These are phyloP conservation scores for Lasiodiplodia gonubiensis DNA, from an alignment of 2,329 filamentous ascomycete genomes.

Conservation along the genomic window DNA sequence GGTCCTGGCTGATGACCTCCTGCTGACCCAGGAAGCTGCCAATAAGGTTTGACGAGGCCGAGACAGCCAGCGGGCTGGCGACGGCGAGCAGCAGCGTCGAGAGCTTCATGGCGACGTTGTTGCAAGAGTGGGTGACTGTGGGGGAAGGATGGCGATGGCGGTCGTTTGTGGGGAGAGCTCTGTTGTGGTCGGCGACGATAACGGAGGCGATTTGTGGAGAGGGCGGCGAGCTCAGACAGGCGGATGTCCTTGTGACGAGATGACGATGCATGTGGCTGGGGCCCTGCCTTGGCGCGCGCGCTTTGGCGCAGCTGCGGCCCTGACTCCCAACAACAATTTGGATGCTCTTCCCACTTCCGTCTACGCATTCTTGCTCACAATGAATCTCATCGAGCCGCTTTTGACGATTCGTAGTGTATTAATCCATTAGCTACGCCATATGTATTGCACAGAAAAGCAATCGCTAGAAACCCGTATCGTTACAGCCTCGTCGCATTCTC, in stretches of 20 bases:
- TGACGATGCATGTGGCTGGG: slow-evolving; percentile 24
- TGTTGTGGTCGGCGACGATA: slow-evolving; percentile 21
- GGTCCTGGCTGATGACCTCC: slow-evolving; percentile 51
- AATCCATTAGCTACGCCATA: neutral
- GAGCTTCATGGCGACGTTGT: slow-evolving; percentile 23
- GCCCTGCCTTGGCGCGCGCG: slow-evolving; percentile 5
- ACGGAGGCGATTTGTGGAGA: slow-evolving; percentile 22
- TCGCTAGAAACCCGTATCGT: neutral
- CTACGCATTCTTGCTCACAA: neutral
- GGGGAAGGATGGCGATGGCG: neutral
- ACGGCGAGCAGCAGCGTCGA: slow-evolving; percentile 23
- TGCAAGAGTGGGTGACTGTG: neutral
- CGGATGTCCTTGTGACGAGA: slow-evolving; percentile 21
- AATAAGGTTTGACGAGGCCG: slow-evolving; percentile 21
- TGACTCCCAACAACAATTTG: neutral
- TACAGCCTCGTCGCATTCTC: slow-evolving; percentile 19
- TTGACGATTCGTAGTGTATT: neutral
- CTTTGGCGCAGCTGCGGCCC: neutral
- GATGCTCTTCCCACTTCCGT: neutral
- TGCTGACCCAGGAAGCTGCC: slow-evolving; percentile 22
- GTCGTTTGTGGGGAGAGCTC: slow-evolving; percentile 9
- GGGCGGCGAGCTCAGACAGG: slow-evolving; percentile 10
- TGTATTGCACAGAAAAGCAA: neutral
- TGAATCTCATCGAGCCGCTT: neutral
- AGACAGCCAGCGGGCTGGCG: slow-evolving; percentile 23